Evolutionary conservation across 306 rosid species (phyloP), one percentile per base, ranked within the genome.

Genomic region (Dalbergia oliveri): DNA sequence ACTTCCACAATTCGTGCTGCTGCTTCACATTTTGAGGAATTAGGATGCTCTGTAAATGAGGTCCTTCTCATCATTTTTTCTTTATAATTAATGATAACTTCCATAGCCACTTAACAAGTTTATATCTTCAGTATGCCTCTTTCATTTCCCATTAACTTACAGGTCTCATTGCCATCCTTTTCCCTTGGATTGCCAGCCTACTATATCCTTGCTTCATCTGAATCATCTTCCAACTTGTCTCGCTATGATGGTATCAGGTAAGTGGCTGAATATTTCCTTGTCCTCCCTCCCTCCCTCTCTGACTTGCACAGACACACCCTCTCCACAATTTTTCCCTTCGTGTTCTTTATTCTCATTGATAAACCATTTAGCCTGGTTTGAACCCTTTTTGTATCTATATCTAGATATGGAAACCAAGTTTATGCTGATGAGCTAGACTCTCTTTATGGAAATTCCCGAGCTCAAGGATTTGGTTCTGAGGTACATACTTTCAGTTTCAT

Each of bases 131-230:
- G 44, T 31, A 50, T 54, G 45, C 35, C 21, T 76, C 49, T 79
- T 76, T 76, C 72, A 47, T 73, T 69, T 26, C 70, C 69, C 65
- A 18, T 83, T 16, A 84, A 84, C 69, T 49, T 77, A 83, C 89
- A 95, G 99, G 90, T 95, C 73, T 90, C 98, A 82, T 77, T 95
- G 76, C 99, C 98, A 58, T 91, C 98, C 59, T 95, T 95, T 85
- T 89, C 99, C 60, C 98, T 95, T 86, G 99, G 99, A 44, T 85
- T 93, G 88, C 98, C 99, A 39, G 97, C 99, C n/a, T 95, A 95
- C 81, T 95, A 95, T 81, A 84, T 95, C 81, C 89, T 95, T 69
- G 99, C 99, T 66, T 84, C 89, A 66, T 95, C 97, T 18, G 99
- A 95, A 82, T 88, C 99, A 35, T 93, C 99, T 83, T 95, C 98